Evolutionary conservation across 768 basidiomycete genomes (phyloP).

Genomic region (Agaricus blazei): DNA sequence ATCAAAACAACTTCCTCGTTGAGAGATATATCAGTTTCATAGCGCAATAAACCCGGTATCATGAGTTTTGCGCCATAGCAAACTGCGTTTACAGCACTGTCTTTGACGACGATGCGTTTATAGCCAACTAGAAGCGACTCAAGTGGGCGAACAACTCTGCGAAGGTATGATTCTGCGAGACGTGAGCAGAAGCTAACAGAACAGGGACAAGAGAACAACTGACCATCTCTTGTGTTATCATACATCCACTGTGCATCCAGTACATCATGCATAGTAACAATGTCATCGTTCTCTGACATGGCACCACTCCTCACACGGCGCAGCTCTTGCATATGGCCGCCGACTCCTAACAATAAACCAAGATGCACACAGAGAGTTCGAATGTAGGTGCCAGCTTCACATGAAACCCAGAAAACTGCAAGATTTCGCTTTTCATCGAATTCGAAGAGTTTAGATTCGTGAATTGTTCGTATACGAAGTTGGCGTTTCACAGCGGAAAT

Average conservation of each 20-base stretch:
- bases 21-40: conserved; percentile 90
- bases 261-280: conserved; percentile 99
- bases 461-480: conserved; percentile 93
- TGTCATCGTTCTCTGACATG: conserved; percentile 95
- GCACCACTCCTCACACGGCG: conserved; percentile 92
- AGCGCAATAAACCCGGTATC: conserved; percentile 97
- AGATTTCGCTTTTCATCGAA: conserved; percentile 97
- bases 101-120: conserved; percentile 98
- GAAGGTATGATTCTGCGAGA: conserved; percentile 83
- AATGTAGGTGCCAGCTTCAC: conserved; percentile 96
- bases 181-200: neutral
- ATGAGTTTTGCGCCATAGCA: conserved; percentile 99
- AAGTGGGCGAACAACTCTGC: conserved; percentile 89
- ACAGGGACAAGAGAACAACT: conserved; percentile 15
- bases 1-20: conserved; percentile 97
- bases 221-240: conserved; percentile 96
- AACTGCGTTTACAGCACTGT: conserved; percentile 97
- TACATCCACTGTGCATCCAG: conserved; percentile 98
- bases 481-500: conserved; percentile 99
- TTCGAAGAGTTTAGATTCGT: conserved; percentile 92
- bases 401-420: conserved; percentile 97
- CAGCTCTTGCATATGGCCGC: conserved; percentile 99
- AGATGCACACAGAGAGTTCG: conserved; percentile 97
- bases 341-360: conserved; percentile 90
- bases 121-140: conserved; percentile 93